phyloP scores from a whole-genome alignment of 1,284 basidiomycete species.

The Fomitopsis palustris region DNA sequence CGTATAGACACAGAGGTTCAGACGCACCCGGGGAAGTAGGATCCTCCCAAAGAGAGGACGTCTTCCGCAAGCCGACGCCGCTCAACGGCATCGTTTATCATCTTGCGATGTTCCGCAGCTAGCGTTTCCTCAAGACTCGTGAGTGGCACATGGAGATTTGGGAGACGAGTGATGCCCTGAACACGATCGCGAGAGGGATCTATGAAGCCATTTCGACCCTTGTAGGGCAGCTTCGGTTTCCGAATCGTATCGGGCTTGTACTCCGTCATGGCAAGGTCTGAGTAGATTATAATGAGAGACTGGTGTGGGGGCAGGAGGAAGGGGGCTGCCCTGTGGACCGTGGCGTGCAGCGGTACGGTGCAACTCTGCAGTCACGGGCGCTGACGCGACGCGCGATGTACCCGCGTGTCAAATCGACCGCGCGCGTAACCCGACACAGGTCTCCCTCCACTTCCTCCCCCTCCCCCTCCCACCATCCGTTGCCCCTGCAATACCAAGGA shows the following conservation, averaged over 20 bases:
- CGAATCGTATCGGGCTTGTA: not conserved
- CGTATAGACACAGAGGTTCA: not conserved
- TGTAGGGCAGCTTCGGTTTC: slow-evolving; percentile 11
- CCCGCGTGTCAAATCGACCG: not conserved
- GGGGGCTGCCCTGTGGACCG: too few species aligned
- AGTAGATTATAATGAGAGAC: too few species aligned
- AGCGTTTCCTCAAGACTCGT: slow-evolving; percentile 2
- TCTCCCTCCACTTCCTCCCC: not conserved
- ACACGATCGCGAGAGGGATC: slow-evolving; percentile 11
- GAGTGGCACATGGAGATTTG: slow-evolving; percentile 14
- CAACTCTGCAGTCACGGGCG: not conserved
- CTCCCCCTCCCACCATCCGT: too few species aligned
- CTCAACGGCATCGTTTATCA: slow-evolving; percentile 18
- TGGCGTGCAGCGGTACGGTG: not conserved
- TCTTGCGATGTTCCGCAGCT: slow-evolving; percentile 2
- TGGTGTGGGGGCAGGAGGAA: too few species aligned
- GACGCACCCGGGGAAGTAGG: slow-evolving; percentile 26
- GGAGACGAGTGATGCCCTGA: slow-evolving; percentile 9
- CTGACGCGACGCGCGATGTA: not conserved
- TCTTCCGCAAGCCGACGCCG: slow-evolving; percentile 21
- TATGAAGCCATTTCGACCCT: slow-evolving; percentile 17
- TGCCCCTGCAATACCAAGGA: not conserved
- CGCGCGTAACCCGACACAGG: not conserved
- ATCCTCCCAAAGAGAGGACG: slow-evolving; percentile 22
- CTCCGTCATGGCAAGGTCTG: too few species aligned